Evolutionary conservation across 768 basidiomycete genomes (phyloP), one percentile per base, ranked within the genome.

Genomic region (Russula sp.): DNA sequence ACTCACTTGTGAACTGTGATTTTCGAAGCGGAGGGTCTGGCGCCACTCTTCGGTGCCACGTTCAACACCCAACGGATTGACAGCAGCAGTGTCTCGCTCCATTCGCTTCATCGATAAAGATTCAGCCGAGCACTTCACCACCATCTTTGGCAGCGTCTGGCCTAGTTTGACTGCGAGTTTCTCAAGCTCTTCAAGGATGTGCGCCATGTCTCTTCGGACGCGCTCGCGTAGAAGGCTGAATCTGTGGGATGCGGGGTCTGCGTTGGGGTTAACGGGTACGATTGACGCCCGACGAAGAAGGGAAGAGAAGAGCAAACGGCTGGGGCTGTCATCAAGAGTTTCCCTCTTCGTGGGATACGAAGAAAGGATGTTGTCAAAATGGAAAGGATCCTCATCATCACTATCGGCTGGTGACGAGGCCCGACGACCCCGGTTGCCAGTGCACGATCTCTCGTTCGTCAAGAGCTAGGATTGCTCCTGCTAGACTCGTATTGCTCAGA

Each of bases 151-250:
- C 7, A 68, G 46, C 34, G 58, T 26, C 58, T 66, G 60, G 49
- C 59, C 57, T 13, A 68, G 57, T 38, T 68, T 65, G 26, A 40
- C 38, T 5, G 67, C 67, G 14, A 68, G 61, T 14, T 50, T 58
- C 57, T 68, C 67, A 2, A 68, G 65, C 36, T 68, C 67, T 46
- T 68, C 67, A n/a, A 68, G 58, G 57, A 66, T 68, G 44, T 30
- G 54, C 7, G 66, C 57, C 67, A 68, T 68, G 34, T 68, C 67
- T 58, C 67, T 2, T 66, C 57, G 13, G 61, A 57, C 62, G 38
- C 57, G 61, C 34, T 61, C 61, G 28, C 67, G 65, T 20, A 66
- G 18, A 7, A 68, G 61, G 32, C 67, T 68, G 61, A 62, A 66
- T 13, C 66, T 28, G 14, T 56, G 62, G 10, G 63, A 55, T 11